phyloP scores from a whole-genome alignment of 495 filamentous ascomycete species.

The Glarea lozoyensis region DNA sequence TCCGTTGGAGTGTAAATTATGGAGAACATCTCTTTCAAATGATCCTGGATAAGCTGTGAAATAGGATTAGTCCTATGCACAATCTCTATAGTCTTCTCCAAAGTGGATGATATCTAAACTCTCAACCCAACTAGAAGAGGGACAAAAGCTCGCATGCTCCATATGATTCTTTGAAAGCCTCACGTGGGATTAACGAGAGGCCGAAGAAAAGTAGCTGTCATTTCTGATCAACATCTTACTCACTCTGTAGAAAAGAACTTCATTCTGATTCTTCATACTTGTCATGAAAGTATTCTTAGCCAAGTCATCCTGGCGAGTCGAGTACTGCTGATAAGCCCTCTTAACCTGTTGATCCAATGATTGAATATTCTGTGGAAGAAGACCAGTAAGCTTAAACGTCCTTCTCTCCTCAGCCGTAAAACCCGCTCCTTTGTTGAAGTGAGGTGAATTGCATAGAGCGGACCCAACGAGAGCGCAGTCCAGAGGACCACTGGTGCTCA shows the following conservation, averaged over 20 bases:
- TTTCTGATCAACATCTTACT: too few species aligned
- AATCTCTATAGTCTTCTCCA: too few species aligned
- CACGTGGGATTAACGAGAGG: too few species aligned
- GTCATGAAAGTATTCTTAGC: slow-evolving; percentile 79
- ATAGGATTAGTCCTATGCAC: too few species aligned
- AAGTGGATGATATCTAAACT: too few species aligned
- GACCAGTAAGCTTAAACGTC: slow-evolving; percentile 59
- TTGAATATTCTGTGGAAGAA: slow-evolving; percentile 64
- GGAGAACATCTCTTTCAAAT: slow-evolving; percentile 79
- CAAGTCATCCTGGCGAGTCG: slow-evolving; percentile 45
- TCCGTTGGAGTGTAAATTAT: slow-evolving; percentile 89
- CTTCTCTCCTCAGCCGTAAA: slow-evolving; percentile 61
- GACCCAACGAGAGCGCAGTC: slow-evolving; percentile 51
- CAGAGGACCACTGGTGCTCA: slow-evolving; percentile 54
- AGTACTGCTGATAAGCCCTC: slow-evolving; percentile 76
- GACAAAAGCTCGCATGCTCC: too few species aligned
- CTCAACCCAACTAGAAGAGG: neutral
- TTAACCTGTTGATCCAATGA: slow-evolving; percentile 72
- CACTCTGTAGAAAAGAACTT: slow-evolving; percentile 66
- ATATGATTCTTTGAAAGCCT: too few species aligned
- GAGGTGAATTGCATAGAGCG: slow-evolving; percentile 55
- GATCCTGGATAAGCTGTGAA: slow-evolving; percentile 48
- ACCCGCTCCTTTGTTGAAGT: slow-evolving; percentile 79
- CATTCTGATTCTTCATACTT: slow-evolving; percentile 73
- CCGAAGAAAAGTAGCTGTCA: too few species aligned